Percentiles rank a stretch among this genome's conserved stretches.
These are phyloP conservation scores for Penicillium sp. DNA, from an alignment of 2,329 filamentous ascomycete species.

Conservation along the genomic window DNA sequence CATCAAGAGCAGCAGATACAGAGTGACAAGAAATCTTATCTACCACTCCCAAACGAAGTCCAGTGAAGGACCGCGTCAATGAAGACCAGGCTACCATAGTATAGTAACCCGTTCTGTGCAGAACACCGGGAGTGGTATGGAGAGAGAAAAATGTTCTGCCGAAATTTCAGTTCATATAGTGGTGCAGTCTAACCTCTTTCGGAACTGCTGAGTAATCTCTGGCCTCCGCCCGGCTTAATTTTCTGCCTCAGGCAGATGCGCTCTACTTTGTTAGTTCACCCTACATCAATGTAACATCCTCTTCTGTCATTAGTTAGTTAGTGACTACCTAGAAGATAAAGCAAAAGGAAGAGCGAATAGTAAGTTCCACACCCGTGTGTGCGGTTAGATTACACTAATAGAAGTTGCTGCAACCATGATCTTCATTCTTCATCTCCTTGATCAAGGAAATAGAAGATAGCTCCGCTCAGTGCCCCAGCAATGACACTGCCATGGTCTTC, in stretches of 20 bases:
- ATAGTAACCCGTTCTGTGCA: constrained; percentile 41
- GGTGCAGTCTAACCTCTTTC: constrained; percentile 21
- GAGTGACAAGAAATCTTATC: constrained; percentile 62
- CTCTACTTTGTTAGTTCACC: not conserved
- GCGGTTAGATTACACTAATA: not conserved
- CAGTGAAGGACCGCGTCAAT: constrained; percentile 39
- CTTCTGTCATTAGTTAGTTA: no score
- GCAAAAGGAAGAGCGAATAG: not conserved
- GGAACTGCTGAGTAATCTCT: constrained; percentile 9
- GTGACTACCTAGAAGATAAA: not conserved
- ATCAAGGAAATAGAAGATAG: constrained; percentile 20
- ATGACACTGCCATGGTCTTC: constrained; percentile 38
- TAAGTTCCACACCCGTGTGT: not conserved
- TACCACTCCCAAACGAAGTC: constrained; percentile 57
- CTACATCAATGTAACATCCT: not conserved
- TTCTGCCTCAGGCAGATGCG: not conserved
- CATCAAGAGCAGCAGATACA: constrained; percentile 88
- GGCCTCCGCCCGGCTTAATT: not conserved
- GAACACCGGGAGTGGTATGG: constrained; percentile 43
- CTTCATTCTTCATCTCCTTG: not conserved
- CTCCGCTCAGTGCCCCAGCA: constrained; percentile 29
- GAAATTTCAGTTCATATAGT: constrained; percentile 8
- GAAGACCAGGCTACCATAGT: constrained; percentile 33
- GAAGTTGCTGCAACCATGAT: not conserved
- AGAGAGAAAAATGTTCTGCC: constrained; percentile 17